Evolutionary conservation across 2,329 filamentous ascomycete genomes (phyloP), one percentile per base, ranked within the genome.

Genomic region (Fusarium nisikadoi): DNA sequence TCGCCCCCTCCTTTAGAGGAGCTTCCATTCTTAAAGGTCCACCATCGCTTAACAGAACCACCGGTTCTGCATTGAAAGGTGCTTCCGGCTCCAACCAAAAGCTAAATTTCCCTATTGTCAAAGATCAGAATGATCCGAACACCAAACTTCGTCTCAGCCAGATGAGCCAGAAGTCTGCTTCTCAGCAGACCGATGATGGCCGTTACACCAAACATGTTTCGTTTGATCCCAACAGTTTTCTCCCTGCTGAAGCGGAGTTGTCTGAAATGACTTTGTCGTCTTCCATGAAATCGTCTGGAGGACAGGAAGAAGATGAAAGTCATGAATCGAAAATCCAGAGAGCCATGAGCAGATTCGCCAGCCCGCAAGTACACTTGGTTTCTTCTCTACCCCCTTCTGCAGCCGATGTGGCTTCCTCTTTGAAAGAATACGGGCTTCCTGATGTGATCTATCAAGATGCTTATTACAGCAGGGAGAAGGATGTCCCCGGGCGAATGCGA

Each of bases 361-460:
- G 49, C 42, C 35, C 56, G 13, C 64, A 61, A 47, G 62, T 60
- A 6, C 49, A 79, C 16, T 53, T 81, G 10, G 79, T 77, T 53
- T 75, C 77, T 14, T 50, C 60, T 7, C 71, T 73, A 0, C 77
- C 78, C 23, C 81, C 82, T 0, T 77, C 79, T 14, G 72, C 74
- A 5, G 72, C 72, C 13, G 55, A 42, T 14, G 72, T 80, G 19
- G 49, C 61, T 14, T 38, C 66, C 9, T 71, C 76, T 3, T 59
- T 81, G 54, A 72, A 72, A 13, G 77, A 78, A 3, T 47, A 77
- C 36, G 42, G 67, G 19, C 45, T 90, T 13, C 92, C 93, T 1
- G 86, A 91, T 64, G 87, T 93, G 19, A 87, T 98, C 53, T 97
- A 97, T 71, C 93, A 94, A 80, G 91, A 94, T 78, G 91, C 95